Evolutionary conservation across 148 eudicot genomes (phyloP), one percentile per base, ranked within the genome.

Genomic region (Chenopodium quinoa): DNA sequence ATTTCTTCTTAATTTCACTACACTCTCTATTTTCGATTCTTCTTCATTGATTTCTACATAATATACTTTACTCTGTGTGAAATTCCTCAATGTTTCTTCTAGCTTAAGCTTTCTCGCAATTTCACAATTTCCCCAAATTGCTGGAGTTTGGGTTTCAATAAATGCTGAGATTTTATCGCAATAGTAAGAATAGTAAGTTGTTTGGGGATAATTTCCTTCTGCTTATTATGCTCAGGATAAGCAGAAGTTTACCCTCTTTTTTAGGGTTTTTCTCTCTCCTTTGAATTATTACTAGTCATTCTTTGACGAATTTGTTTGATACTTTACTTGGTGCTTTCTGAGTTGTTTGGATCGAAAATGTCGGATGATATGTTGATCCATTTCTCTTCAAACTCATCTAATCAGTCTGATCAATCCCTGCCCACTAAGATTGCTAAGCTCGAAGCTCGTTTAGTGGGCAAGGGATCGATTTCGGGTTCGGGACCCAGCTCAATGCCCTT

Each of bases 381-480:
- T 83, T 91, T 97, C 80, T 87, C 97, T 13, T 93, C 98, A 54
- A 94, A 97, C 82, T 94, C 99, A 7, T 94, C 96, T 4, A 97
- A 94, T 82, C 99, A 92, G 82, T 92, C 98, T 22, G 99, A 94
- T 83, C 90, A 91, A 78, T 94, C 98, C 19, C 80, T 89, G 86
- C 93, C 93, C 27, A 86, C 88, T 2, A 97, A 93, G 85, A 89
- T 94, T 29, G 99, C 99, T 0, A 92, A 92, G 80, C 98, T 97
- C 11, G 98, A 94, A 86, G 99, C 99, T 54, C 91, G 99, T n/a
- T 85, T 97, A 90, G 92, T 87, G 22, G 96, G 98, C 19, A 97
- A 94, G 87, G 88, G 90, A 7, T 82, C 84, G 16, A 75, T 87
- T 14, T 77, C 85, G 54, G 54, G 78, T 65, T 73, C 78, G 17